Conservation (phyloP, 1,284 basidiomycete genomes). For the Ceratobasidium sp. region DNA sequence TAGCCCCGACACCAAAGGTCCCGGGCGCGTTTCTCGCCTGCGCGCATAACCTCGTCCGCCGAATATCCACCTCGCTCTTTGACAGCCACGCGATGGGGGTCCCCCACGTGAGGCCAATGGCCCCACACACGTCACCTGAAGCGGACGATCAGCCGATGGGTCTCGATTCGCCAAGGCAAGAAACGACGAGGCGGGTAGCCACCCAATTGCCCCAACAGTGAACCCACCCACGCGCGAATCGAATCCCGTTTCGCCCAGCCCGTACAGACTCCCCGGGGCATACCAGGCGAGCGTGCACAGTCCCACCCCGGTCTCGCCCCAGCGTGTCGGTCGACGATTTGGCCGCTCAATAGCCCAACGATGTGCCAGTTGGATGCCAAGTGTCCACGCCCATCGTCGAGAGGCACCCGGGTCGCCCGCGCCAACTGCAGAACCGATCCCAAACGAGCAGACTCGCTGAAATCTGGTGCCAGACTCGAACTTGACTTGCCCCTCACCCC, state of each 20-base stretch:
- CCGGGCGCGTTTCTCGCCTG: conserved; percentile 18
- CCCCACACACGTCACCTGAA: conserved; percentile 10
- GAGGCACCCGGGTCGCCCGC: neutral
- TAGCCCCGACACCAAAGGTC: conserved; percentile 2
- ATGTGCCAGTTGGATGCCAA: no score
- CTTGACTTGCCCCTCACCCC: neutral
- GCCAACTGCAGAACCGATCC: neutral
- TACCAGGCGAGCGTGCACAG: neutral
- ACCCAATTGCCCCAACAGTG: no score
- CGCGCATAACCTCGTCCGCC: neutral
- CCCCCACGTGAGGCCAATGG: conserved; percentile 2
- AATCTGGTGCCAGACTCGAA: neutral
- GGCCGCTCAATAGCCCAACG: no score
- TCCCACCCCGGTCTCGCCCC: neutral
- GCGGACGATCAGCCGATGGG: no score
- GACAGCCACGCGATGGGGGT: neutral
- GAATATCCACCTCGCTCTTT: conserved; percentile 10
- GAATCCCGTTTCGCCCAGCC: neutral
- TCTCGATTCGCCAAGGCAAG: neutral
- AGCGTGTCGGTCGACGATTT: conserved; percentile 1
- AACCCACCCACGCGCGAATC: no score
- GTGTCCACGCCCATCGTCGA: neutral
- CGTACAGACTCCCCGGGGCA: neutral
- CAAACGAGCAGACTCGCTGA: no score
- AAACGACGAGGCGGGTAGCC: neutral